These are phyloP conservation scores for Kwoniella shivajii DNA, from an alignment of 1,284 basidiomycete species.

Conservation along the genomic window DNA sequence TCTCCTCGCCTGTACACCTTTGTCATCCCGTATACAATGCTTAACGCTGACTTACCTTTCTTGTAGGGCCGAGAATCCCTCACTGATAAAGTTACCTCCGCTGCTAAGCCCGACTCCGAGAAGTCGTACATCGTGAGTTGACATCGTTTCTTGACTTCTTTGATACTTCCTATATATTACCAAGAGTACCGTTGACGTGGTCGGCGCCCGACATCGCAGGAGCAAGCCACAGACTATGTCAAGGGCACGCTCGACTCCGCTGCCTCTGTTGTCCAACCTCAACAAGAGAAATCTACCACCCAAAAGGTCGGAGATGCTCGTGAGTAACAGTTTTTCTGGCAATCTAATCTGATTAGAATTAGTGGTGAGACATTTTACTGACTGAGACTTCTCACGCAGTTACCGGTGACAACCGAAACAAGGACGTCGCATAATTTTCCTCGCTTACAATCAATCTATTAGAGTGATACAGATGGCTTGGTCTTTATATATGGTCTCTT, in stretches of 20 bases:
- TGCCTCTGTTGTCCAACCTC: slow-evolving; percentile 45
- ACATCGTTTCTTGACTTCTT: background rate
- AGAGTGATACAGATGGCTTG: background rate
- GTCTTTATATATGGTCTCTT: background rate
- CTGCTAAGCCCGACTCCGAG: slow-evolving; percentile 52
- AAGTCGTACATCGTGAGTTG: slow-evolving; percentile 42
- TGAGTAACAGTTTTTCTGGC: slow-evolving; percentile 17
- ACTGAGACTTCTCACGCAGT: slow-evolving; percentile 10
- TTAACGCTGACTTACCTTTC: background rate
- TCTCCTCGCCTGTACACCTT: background rate
- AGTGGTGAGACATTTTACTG: no score
- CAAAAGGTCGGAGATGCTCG: slow-evolving; percentile 50
- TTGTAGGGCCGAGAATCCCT: slow-evolving; percentile 46
- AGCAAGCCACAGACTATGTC: slow-evolving; percentile 38
- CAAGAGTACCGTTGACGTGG: no score
- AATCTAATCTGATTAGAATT: no score
- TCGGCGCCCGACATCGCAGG: background rate
- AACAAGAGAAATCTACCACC: slow-evolving; percentile 48
- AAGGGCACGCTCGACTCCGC: slow-evolving; percentile 45
- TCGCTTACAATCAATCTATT: background rate
- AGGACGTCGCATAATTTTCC: slow-evolving; percentile 29
- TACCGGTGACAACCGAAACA: slow-evolving; percentile 42
- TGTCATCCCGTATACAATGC: background rate
- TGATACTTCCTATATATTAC: background rate
- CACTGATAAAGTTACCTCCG: slow-evolving; percentile 45